These are phyloP conservation scores for Fusarium papillatum DNA, from an alignment of 2,329 filamentous ascomycete species.

Conservation along the genomic window DNA sequence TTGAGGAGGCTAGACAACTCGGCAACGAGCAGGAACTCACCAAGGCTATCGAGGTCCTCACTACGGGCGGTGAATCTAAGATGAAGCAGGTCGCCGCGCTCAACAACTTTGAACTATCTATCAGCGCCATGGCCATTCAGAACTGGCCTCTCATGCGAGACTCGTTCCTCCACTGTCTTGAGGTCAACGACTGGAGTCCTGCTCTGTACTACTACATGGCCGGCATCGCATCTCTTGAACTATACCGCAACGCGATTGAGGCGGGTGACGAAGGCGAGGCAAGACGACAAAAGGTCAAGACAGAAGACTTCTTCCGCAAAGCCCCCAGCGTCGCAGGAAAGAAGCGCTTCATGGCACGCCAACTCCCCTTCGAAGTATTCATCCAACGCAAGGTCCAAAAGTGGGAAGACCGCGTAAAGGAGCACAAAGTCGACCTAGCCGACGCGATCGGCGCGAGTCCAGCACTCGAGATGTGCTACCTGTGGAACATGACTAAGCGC, in stretches of 20 bases:
- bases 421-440: conserved; percentile 75
- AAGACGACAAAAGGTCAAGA: conserved; percentile 69
- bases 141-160: conserved; percentile 81
- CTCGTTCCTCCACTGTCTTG: conserved; percentile 80
- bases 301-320: conserved; percentile 78
- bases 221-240: conserved; percentile 82
- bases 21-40: conserved; percentile 76
- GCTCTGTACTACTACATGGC: conserved; percentile 92
- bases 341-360: conserved; percentile 90
- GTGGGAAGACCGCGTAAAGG: conserved; percentile 84
- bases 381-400: conserved; percentile 87
- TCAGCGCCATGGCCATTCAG: conserved; percentile 85
- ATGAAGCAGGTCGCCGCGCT: conserved; percentile 93
- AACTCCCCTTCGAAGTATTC: conserved; percentile 92
- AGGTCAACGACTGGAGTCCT: conserved; percentile 92
- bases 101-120: conserved; percentile 85
- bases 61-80: conserved; percentile 71
- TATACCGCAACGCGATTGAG: conserved; percentile 76
- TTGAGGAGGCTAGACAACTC: conserved; percentile 88
- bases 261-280: conserved; percentile 59
- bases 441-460: conserved; percentile 88
- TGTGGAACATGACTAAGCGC: conserved; percentile 91
- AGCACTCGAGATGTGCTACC: conserved; percentile 90
- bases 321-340: conserved; percentile 83
- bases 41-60: conserved; percentile 76